These are phyloP conservation scores for Podospora anserina DNA, from an alignment of 495 filamentous ascomycete species.

Conservation along the genomic window DNA sequence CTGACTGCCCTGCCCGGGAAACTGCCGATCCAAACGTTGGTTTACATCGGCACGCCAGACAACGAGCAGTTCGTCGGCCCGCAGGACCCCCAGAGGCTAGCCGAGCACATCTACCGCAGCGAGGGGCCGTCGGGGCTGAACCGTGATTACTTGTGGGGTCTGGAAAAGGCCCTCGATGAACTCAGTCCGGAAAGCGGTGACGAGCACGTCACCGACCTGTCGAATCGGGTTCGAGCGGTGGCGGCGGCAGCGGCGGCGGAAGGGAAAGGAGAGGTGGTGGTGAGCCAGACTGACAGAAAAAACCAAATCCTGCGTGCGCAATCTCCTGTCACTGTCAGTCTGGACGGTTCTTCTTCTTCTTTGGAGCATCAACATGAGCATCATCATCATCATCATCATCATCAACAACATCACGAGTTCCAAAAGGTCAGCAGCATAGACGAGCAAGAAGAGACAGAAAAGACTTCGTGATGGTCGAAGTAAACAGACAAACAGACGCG, in stretches of 20 bases:
- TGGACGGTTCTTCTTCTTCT: not conserved
- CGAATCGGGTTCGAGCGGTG: conserved; percentile 53
- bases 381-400: conserved; percentile 15
- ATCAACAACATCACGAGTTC: conserved; percentile 35
- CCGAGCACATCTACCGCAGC: conserved; percentile 75
- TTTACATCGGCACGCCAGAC: conserved; percentile 91
- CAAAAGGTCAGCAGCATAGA: conserved; percentile 50
- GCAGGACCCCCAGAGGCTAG: conserved; percentile 76
- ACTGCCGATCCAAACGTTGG: conserved; percentile 52
- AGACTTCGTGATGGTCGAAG: conserved; percentile 31
- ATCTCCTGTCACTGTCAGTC: conserved; percentile 25
- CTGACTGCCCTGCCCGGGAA: conserved; percentile 11
- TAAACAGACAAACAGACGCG: conserved; percentile 13
- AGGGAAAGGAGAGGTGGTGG: conserved; percentile 16
- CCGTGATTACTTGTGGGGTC: conserved; percentile 79
- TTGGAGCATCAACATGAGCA: conserved; percentile 17
- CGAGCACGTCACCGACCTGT: conserved; percentile 69
- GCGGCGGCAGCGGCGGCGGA: conserved; percentile 34
- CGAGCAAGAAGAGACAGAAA: conserved; percentile 59
- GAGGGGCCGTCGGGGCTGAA: conserved; percentile 86
- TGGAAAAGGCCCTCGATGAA: conserved; percentile 73
- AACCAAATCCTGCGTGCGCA: conserved; percentile 23
- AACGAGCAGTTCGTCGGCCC: conserved; percentile 91
- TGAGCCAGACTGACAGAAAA: conserved; percentile 19
- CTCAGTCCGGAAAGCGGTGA: conserved; percentile 78